These are phyloP conservation scores for Neophaeococcomyces mojaviensis DNA, from an alignment of 2,329 filamentous ascomycete species.

Conservation along the genomic window DNA sequence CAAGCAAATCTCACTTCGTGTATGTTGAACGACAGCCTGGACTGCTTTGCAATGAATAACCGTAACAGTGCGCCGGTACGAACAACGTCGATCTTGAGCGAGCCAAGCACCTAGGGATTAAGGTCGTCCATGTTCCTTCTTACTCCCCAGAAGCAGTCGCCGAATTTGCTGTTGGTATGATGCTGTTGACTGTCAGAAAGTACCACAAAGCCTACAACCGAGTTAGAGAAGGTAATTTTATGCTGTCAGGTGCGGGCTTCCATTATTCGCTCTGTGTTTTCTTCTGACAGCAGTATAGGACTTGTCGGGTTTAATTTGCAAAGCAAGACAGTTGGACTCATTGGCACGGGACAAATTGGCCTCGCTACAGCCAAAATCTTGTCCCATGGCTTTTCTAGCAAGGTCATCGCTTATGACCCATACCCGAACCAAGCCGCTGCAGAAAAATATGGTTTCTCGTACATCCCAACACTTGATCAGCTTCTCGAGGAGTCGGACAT, in stretches of 20 bases:
- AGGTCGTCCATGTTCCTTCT: constrained; percentile 59
- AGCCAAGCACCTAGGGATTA: constrained; percentile 49
- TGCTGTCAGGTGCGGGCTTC: constrained; percentile 50
- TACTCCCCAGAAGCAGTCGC: constrained; percentile 64
- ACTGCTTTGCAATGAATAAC: not conserved
- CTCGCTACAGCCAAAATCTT: constrained; percentile 54
- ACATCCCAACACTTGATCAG: constrained; percentile 43
- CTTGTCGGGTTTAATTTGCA: constrained; percentile 50
- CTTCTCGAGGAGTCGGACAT: constrained; percentile 52
- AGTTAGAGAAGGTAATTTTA: constrained; percentile 62
- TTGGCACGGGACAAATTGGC: constrained; percentile 60
- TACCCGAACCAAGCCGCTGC: constrained; percentile 43
- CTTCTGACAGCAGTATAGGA: constrained; percentile 25
- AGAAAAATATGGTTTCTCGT: constrained; percentile 39
- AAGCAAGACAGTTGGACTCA: constrained; percentile 58
- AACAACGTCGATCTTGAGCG: constrained; percentile 58
- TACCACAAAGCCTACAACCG: constrained; percentile 62
- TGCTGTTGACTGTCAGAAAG: constrained; percentile 61
- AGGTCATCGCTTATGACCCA: constrained; percentile 53
- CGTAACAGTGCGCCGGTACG: constrained; percentile 51
- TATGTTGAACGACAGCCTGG: not conserved
- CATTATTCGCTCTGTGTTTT: not conserved
- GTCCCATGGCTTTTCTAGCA: constrained; percentile 54
- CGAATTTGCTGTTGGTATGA: constrained; percentile 60
- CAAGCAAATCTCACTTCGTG: constrained; percentile 52